These are phyloP conservation scores for Lactarius trivialis DNA, from an alignment of 768 basidiomycete species.

Conservation along the genomic window DNA sequence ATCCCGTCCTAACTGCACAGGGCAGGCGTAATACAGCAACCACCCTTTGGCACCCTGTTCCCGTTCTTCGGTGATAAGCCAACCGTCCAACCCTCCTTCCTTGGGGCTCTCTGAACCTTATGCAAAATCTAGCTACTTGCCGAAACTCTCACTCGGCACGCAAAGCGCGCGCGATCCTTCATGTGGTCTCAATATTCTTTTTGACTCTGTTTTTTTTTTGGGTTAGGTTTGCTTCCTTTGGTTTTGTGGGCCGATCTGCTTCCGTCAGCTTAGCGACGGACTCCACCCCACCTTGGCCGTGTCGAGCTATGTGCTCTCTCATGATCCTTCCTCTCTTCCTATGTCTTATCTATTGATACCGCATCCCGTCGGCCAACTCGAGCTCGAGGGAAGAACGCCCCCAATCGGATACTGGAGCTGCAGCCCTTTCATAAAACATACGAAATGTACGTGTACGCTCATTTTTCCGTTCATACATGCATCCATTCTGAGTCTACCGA, in stretches of 20 bases:
- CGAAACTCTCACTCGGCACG: neutral
- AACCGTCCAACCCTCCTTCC: constrained; percentile 12
- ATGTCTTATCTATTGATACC: neutral
- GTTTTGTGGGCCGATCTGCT: constrained; percentile 12
- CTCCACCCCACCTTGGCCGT: neutral
- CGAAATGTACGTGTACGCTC: neutral
- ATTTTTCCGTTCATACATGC: neutral
- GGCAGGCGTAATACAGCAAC: neutral
- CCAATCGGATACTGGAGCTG: neutral
- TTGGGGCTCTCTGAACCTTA: constrained; percentile 7
- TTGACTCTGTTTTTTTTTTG: neutral
- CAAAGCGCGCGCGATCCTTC: neutral
- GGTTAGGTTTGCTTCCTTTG: constrained; percentile 7
- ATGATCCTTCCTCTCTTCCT: neutral
- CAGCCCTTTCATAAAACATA: neutral
- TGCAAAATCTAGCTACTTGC: constrained; percentile 1
- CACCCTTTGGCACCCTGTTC: constrained; percentile 6
- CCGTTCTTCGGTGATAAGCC: constrained; percentile 15
- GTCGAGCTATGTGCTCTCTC: neutral
- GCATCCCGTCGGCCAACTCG: neutral
- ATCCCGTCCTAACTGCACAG: neutral
- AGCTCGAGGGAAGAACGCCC: neutral
- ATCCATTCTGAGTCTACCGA: neutral
- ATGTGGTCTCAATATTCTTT: neutral
- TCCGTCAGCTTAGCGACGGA: constrained; percentile 8